phyloP scores from a whole-genome alignment of 2,329 filamentous ascomycete genomes.

The Colletotrichum sublineola region DNA sequence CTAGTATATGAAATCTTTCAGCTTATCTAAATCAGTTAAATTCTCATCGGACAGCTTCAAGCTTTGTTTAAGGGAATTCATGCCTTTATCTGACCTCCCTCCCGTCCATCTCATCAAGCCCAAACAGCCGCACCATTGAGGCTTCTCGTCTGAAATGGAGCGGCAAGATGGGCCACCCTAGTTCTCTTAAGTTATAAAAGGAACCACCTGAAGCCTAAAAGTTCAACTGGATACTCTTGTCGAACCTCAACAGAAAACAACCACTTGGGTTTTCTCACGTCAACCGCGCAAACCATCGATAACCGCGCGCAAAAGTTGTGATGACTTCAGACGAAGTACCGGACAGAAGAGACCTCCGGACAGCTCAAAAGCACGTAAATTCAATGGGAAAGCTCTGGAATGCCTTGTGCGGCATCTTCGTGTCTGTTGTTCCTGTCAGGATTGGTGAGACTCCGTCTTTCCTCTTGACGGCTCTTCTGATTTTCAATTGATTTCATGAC shows the following conservation, averaged over 20 bases:
- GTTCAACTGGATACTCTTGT: not conserved
- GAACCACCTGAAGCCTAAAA: not conserved
- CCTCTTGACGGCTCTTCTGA: not conserved
- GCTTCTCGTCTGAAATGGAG: not conserved
- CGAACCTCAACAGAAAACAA: not conserved
- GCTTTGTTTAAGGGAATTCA: not conserved
- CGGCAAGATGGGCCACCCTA: not conserved
- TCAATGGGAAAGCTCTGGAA: not conserved
- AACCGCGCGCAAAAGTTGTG: not conserved
- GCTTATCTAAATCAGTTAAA: not conserved
- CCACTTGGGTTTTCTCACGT: not conserved
- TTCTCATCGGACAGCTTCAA: not conserved
- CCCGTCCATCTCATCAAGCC: not conserved
- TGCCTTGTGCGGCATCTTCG: not conserved
- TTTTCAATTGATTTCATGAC: not conserved
- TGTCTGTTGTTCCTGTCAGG: not conserved
- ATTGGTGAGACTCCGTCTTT: not conserved
- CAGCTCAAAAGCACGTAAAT: fast-evolving
- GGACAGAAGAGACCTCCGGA: not conserved
- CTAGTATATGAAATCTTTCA: not conserved
- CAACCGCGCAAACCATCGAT: not conserved
- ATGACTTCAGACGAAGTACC: not conserved
- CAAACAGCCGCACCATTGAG: not conserved
- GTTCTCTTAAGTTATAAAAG: not conserved
- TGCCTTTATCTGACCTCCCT: not conserved